phyloP scores from a whole-genome alignment of 176 grass and related monocot species.

The Urochloa ruziziensis region DNA sequence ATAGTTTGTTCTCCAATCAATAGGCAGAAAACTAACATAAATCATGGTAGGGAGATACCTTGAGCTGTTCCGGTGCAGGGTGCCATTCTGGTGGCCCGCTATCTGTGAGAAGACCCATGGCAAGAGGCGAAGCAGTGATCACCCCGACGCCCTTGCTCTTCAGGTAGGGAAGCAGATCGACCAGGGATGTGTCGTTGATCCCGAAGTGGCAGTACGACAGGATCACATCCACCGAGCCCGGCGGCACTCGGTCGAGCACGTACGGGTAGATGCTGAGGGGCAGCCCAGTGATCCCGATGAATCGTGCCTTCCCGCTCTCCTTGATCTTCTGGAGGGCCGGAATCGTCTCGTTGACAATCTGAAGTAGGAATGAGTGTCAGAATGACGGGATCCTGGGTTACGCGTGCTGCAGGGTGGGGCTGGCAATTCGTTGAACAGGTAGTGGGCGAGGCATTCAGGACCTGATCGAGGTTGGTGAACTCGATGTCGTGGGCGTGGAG shows the following conservation, averaged over 20 bases:
- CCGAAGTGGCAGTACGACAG: constrained; percentile 91
- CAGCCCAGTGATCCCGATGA: constrained; percentile 84
- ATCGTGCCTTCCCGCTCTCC: constrained; percentile 70
- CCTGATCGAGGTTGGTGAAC: constrained; percentile 81
- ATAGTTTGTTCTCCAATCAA: neutral
- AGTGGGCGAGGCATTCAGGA: constrained; percentile 12
- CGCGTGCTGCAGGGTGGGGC: no score
- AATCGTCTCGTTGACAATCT: constrained; percentile 94
- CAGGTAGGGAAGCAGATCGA: constrained; percentile 81
- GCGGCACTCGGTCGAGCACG: constrained; percentile 64
- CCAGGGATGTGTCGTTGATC: constrained; percentile 67
- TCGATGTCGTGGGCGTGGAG: constrained; percentile 92
- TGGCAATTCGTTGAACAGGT: constrained; percentile 34
- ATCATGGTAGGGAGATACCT: constrained; percentile 38
- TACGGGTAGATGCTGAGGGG: constrained; percentile 61
- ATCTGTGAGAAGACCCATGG: constrained; percentile 89
- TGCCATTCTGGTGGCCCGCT: constrained; percentile 84
- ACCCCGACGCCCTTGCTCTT: constrained; percentile 83
- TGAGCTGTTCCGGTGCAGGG: constrained; percentile 66
- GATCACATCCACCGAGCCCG: constrained; percentile 69
- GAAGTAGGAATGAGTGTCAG: neutral
- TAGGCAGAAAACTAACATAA: neutral
- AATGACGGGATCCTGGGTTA: neutral
- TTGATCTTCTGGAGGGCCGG: constrained; percentile 82
- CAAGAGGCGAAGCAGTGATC: constrained; percentile 79